Base-by-base conservation (phyloP, 768 basidiomycete species). In the Hygrocybe punicea region DNA sequence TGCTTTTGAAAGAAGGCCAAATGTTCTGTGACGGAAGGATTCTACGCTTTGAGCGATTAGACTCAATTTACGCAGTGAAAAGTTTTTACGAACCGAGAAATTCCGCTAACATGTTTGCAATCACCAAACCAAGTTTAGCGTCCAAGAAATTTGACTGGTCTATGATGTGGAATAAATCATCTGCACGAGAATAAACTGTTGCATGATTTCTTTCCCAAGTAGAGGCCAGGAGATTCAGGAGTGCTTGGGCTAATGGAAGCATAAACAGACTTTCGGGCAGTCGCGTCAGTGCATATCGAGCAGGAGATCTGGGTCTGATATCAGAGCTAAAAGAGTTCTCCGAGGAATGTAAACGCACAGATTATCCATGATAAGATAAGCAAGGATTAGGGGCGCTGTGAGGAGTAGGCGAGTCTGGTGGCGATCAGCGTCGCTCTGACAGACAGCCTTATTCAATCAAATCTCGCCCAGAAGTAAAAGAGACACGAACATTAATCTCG, bases 341-440 rank as follows among this genome's bases (percentile, higher is more conserved):
- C 11, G 35, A 24, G 19, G 23, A 36, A 24, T 14, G 7, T 34
- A 29, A 16, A 70, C 85, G 65, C 62, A 86, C 88, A 84, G 64
- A 57, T 87, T 78, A 62, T 89, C 83, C 39, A 78, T 55, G 42
- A 85, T 84, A 42, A 89, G 73, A 70, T 88, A 85, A 4, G 81
- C 78, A 11, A 91, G 76, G 19, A 87, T 81, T 33, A 89, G 70
- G 13, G 87, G 86, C 3, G 78, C 77, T 10, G 79, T 75, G 34
- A 86, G 64, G 35, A 87, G 70, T 17, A 89, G 63, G 44, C 82
- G 78, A 34, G 73, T 76, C 37, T 67, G 66, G 45, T 74, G 72
- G 21, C 67, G 73, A 35, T 80, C 77, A 58, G 67, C 72, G 37
- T 69, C 65, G 23, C 67, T 68, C 77, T 78, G 65, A 56, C 42